Conservation (phyloP, 257 asterid genomes). For the Solanum chiquidenum region DNA sequence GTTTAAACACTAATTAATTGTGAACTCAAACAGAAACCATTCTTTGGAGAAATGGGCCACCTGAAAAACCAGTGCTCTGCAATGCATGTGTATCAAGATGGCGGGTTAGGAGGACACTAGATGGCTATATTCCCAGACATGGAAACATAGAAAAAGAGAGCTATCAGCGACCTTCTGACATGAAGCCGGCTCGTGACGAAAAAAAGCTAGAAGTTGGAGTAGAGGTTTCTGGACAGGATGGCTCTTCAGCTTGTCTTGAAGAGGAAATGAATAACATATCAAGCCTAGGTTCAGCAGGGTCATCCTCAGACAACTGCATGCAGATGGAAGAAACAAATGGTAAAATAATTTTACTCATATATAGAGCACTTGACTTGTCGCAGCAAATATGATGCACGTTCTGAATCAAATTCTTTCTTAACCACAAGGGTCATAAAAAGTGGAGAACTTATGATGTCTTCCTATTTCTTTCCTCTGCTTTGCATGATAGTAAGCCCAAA, state of each 20-base stretch:
- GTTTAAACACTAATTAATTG: neutral
- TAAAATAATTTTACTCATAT: neutral
- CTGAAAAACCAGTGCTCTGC: slow-evolving; percentile 20
- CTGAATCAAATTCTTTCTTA: neutral
- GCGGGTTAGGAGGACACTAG: slow-evolving; percentile 7
- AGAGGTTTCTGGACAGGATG: neutral
- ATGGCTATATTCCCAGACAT: slow-evolving; percentile 7
- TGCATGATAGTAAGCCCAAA: neutral
- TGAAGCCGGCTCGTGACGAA: neutral
- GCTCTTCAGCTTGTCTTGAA: neutral
- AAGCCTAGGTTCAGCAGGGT: neutral
- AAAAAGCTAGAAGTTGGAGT: neutral
- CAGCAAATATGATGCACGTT: neutral
- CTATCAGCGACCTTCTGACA: neutral
- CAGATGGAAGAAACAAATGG: neutral
- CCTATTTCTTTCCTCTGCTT: neutral
- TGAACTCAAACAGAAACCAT: slow-evolving; percentile 4
- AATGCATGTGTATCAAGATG: slow-evolving; percentile 23
- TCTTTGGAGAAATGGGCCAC: slow-evolving; percentile 14
- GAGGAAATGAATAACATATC: neutral
- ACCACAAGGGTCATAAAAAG: neutral
- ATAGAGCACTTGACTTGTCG: neutral
- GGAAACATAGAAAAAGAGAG: neutral
- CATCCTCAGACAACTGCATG: neutral
- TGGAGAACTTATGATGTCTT: neutral